Percentiles rank a stretch among this genome's conserved stretches.
Conservation (phyloP, 208 protist genomes). For the Porcisia deanei region DNA sequence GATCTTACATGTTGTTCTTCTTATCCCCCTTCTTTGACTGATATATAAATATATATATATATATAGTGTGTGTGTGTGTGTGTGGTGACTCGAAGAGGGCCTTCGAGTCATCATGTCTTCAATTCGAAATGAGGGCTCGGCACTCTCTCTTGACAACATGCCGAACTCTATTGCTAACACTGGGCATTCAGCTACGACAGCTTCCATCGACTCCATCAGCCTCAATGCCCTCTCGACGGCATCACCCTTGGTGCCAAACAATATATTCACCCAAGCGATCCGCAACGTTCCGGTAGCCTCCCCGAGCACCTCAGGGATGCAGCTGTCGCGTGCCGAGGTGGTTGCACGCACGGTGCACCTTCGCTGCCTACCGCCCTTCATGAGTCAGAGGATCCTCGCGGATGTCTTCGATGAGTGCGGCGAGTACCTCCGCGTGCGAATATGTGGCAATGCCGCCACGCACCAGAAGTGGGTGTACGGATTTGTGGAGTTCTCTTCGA, state of each 20-base stretch:
- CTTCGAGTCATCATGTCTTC: not conserved
- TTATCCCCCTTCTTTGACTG: not conserved
- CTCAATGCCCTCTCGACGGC: not conserved
- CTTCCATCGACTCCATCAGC: not conserved
- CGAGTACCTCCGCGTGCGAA: slow-evolving; percentile 42
- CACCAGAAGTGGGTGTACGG: slow-evolving; percentile 66
- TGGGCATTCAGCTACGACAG: not conserved
- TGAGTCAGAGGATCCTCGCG: slow-evolving; percentile 52
- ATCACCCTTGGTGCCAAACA: slow-evolving; percentile 4
- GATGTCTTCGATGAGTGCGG: slow-evolving; percentile 47
- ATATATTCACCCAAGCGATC: not conserved
- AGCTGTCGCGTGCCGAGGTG: slow-evolving; percentile 21
- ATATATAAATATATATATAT: not conserved
- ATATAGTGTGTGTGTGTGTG: slow-evolving; percentile 2
- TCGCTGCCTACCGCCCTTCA: slow-evolving; percentile 47
- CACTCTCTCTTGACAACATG: not conserved
- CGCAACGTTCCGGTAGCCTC: slow-evolving; percentile 9
- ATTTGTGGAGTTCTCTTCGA: slow-evolving; percentile 60
- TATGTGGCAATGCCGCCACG: slow-evolving; percentile 46
- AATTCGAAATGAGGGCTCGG: not conserved
- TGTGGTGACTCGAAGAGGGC: not conserved
- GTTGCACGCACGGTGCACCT: slow-evolving; percentile 59
- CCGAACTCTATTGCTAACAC: not conserved
- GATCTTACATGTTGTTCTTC: too few species aligned
- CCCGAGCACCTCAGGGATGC: slow-evolving; percentile 13